A percentile compares a stretch with the other conserved stretches of the same genome.
Evolutionary conservation across 2,329 filamentous ascomycete genomes (phyloP).

Genomic region (Paradendryphiella salina): DNA sequence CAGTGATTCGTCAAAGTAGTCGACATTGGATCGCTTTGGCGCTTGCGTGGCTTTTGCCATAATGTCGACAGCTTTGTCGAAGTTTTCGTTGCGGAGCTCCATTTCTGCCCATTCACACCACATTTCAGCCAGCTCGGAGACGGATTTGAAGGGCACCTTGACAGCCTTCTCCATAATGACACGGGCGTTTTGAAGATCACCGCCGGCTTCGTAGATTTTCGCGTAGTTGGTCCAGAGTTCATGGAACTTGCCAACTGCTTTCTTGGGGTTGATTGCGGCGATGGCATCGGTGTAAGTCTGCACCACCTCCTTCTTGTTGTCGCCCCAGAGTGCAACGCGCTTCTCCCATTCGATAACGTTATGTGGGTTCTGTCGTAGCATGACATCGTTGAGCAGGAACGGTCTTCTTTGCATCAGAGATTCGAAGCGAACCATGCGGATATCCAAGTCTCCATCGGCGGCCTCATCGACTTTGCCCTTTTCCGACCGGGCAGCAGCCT

Average conservation of each 20-base stretch:
- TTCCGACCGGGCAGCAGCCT: conserved; percentile 76
- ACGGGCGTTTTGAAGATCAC: conserved; percentile 80
- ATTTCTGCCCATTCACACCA: conserved; percentile 99
- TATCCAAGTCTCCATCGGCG: conserved; percentile 91
- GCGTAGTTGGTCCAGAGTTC: conserved; percentile 96
- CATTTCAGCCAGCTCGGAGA: conserved; percentile 95
- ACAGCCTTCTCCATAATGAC: conserved; percentile 97
- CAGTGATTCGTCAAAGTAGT: conserved; percentile 95
- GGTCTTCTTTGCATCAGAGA: conserved; percentile 96
- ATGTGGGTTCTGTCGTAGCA: conserved; percentile 93
- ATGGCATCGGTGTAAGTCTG: conserved; percentile 96
- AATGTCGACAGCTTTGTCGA: conserved; percentile 89
- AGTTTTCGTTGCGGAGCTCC: conserved; percentile 94
- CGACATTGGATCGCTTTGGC: conserved; percentile 96
- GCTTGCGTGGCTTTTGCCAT: conserved; percentile 97
- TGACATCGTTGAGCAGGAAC: conserved; percentile 93
- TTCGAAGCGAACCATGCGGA: conserved; percentile 97
- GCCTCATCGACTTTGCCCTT: conserved; percentile 77
- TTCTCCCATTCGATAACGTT: conserved; percentile 98
- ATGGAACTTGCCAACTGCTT: conserved; percentile 89
- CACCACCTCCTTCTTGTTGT: conserved; percentile 88
- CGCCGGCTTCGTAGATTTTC: conserved; percentile 90
- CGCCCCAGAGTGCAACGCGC: conserved; percentile 90
- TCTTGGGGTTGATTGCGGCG: conserved; percentile 88
- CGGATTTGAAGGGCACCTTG: conserved; percentile 96